Conservation (phyloP, 331 rosid species). For the Dryas integrifolia region DNA sequence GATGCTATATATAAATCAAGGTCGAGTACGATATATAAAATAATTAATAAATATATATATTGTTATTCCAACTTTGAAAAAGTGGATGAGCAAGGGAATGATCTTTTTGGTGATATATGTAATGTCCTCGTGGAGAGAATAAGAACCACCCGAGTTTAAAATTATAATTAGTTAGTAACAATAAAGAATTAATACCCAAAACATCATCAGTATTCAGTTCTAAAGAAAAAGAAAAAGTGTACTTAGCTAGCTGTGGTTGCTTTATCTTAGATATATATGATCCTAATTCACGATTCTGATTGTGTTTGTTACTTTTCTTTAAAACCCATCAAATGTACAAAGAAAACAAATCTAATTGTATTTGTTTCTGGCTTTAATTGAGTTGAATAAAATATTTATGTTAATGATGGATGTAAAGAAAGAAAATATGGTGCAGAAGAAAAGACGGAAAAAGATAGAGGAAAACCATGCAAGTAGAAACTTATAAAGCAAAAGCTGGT, state of each 20-base stretch:
- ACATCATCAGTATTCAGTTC: neutral
- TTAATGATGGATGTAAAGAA: neutral
- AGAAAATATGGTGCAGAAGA: constrained; percentile 21
- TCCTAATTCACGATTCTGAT: constrained; percentile 38
- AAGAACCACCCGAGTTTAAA: constrained; percentile 22
- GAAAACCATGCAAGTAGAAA: constrained; percentile 32
- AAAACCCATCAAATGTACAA: constrained; percentile 32
- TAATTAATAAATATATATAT: neutral
- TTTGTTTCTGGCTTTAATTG: too few species aligned
- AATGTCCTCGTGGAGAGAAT: constrained; percentile 31
- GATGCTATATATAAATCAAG: neutral
- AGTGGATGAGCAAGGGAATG: constrained; percentile 13
- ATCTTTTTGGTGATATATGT: constrained; percentile 35
- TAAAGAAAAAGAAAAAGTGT: constrained; percentile 38
- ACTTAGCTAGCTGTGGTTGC: constrained; percentile 18
- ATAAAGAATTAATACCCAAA: neutral
- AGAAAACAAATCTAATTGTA: neutral
- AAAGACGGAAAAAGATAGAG: constrained; percentile 42
- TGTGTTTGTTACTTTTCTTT: constrained; percentile 45
- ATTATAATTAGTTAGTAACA: neutral
- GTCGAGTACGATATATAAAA: neutral
- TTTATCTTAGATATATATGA: constrained; percentile 26
- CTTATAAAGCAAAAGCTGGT: constrained; percentile 65
- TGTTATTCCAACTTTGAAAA: constrained; percentile 3
- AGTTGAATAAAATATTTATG: too few species aligned